phyloP scores from a whole-genome alignment of 805 yeast species.

The Kodamaea sagamina region DNA sequence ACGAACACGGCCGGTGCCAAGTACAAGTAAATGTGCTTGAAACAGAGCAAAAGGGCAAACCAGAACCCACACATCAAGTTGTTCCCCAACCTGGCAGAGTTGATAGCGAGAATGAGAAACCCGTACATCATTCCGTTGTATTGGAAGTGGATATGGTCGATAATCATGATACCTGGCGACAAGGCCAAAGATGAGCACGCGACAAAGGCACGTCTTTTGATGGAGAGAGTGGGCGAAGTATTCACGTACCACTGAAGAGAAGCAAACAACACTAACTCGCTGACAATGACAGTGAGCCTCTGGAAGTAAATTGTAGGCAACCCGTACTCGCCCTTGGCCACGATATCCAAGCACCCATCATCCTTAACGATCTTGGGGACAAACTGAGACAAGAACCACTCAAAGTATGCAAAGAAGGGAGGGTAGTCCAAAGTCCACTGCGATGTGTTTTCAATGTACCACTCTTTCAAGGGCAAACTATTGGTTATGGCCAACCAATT shows the following conservation, averaged over 20 bases:
- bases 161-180: constrained; percentile 86
- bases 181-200: constrained; percentile 79
- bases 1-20: constrained; percentile 93
- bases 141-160: constrained; percentile 96
- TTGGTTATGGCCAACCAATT: constrained; percentile 95
- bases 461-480: constrained; percentile 66
- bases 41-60: constrained; percentile 80
- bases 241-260: constrained; percentile 73
- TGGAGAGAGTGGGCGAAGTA: constrained; percentile 42
- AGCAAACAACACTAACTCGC: constrained; percentile 70
- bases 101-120: constrained; percentile 69
- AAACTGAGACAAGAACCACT: constrained; percentile 71
- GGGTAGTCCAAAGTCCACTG: constrained; percentile 98
- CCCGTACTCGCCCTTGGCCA: constrained; percentile 65
- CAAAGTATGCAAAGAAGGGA: constrained; percentile 96
- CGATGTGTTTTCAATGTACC: constrained; percentile 80
- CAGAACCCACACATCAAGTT: constrained; percentile 63
- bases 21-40: constrained; percentile 91
- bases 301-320: constrained; percentile 83
- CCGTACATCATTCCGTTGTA: constrained; percentile 95
- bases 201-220: constrained; percentile 59
- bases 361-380: constrained; percentile 62
- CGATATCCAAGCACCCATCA: constrained; percentile 80
- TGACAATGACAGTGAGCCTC: constrained; percentile 72
- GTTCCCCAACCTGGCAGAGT: constrained; percentile 61